These are phyloP conservation scores for Elsinoe necatrix DNA, from an alignment of 2,329 filamentous ascomycete species.

Conservation along the genomic window DNA sequence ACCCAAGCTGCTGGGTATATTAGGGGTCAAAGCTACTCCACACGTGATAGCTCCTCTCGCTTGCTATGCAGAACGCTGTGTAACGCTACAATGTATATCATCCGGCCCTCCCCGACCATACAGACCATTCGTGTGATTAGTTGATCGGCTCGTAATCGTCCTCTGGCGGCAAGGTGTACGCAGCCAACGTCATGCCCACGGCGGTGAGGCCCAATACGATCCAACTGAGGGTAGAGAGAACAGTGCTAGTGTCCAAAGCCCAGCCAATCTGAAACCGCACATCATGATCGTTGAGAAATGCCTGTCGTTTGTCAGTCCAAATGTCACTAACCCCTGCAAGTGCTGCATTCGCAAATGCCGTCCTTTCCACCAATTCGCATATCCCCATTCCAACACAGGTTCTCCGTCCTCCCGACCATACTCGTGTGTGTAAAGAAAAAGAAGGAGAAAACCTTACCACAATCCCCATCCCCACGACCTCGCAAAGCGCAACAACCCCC, in stretches of 20 bases:
- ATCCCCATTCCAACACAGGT: background rate
- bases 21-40: background rate
- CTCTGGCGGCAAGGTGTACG: conserved; percentile 64
- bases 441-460: conserved; percentile 52
- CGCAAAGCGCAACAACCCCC: conserved; percentile 54
- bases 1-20: conserved; percentile 1
- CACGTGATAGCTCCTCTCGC: background rate
- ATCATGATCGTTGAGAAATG: conserved; percentile 75
- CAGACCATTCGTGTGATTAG: background rate
- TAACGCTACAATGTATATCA: background rate
- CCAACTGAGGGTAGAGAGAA: conserved; percentile 57
- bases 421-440: no score
- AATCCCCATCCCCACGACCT: conserved; percentile 70
- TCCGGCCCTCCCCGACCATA: background rate
- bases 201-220: conserved; percentile 45
- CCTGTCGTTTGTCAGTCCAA: conserved; percentile 41
- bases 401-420: no score
- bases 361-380: background rate
- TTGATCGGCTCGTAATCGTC: conserved; percentile 66
- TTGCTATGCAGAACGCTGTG: background rate
- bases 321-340: background rate
- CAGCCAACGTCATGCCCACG: conserved; percentile 55
- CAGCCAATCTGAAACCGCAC: conserved; percentile 76
- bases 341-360: background rate
- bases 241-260: conserved; percentile 70